These are phyloP conservation scores for Trichoderma brevicompactum DNA, from an alignment of 2,329 filamentous ascomycete genomes.

Conservation along the genomic window DNA sequence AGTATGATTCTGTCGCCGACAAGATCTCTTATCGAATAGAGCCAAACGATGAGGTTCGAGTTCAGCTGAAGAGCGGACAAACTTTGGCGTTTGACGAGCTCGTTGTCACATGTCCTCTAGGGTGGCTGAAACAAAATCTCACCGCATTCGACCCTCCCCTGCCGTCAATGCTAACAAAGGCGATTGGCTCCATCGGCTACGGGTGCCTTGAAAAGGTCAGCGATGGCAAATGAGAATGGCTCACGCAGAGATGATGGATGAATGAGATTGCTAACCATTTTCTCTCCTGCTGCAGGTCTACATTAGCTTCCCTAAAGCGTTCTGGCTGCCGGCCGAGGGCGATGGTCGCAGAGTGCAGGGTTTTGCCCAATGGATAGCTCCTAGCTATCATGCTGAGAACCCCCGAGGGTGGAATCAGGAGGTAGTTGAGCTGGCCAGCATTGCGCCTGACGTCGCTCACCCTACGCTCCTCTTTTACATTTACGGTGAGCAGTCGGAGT, in stretches of 20 bases:
- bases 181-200: constrained; percentile 69
- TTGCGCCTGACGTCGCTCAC: constrained; percentile 63
- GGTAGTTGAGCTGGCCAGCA: constrained; percentile 73
- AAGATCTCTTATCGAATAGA: constrained; percentile 45
- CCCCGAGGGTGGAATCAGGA: constrained; percentile 73
- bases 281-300: constrained; percentile 49
- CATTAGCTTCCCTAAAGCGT: constrained; percentile 73
- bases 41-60: constrained; percentile 43
- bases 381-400: constrained; percentile 67
- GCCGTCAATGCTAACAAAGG: constrained; percentile 59
- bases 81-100: constrained; percentile 66
- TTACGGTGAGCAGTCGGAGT: constrained; percentile 64
- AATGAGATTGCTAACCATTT: neutral
- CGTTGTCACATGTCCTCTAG: constrained; percentile 69
- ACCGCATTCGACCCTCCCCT: constrained; percentile 65
- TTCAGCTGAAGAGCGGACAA: constrained; percentile 53
- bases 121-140: constrained; percentile 67
- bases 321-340: constrained; percentile 63
- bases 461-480: constrained; percentile 87
- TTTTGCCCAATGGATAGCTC: constrained; percentile 77
- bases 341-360: constrained; percentile 56
- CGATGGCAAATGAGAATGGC: neutral
- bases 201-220: constrained; percentile 71
- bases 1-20: constrained; percentile 53
- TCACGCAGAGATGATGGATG: neutral